Evolutionary conservation across 176 grass and related monocot species (phyloP), one percentile per base, ranked within the genome.

Genomic region (Carex pumila): DNA sequence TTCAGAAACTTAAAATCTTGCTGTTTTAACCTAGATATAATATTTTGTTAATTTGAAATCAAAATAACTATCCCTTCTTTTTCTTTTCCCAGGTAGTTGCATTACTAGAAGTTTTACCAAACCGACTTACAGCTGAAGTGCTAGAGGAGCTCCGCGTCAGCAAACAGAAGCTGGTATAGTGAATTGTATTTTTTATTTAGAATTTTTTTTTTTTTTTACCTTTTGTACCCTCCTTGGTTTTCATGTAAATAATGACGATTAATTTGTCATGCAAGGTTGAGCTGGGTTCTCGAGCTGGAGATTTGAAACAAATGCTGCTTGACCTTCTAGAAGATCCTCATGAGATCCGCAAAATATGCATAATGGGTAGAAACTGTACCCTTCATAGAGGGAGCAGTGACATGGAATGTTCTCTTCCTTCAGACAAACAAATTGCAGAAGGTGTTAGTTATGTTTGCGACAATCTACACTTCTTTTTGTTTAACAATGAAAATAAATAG

Each of bases 61-160:
- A 69, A 12, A 65, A 13, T 14, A 72, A 41, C 62, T 65, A 1
- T 17, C 10, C 8, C 32, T 65, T 39, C 10, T 11, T 11, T 83
- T 69, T 62, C 25, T 30, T 50, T 65, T 88, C 45, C 70, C 87
- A 98, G 96, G 96, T 98, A 25, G 91, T 70, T 87, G 56, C 85
- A 70, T 90, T 98, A 86, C 91, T 98, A 83, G 93, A 98, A 87
- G 96, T 98, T 93, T 79, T 98, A 81, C 93, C 96, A 82, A 98
- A 98, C 88, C 84, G 91, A 32, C 83, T 98, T 83, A 98, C 96
- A 53, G 96, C 86, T 88, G 91, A 98, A 86, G 93, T 93, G 68
- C 80, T 98, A 84, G 96, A 98, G 88, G 86, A 98, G 71, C 96
- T 98, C 88, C 96, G 96, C 66, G 91, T 98, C 72, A 95, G 91